Evolutionary conservation across 495 filamentous ascomycete species (phyloP).

Genomic region (Aspergillus funiculosus): DNA sequence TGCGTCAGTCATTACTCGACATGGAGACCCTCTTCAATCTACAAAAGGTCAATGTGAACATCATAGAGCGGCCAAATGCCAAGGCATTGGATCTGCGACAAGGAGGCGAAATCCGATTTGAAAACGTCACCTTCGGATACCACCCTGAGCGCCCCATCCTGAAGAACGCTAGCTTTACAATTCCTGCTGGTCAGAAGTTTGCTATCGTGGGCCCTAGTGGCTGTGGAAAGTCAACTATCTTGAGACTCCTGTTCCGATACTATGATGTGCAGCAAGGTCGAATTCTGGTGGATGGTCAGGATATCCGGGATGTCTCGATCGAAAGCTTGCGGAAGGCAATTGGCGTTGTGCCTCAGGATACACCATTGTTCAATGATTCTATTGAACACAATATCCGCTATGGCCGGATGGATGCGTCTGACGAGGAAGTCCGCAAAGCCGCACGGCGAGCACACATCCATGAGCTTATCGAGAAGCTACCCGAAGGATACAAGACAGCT

Average conservation of each 20-base stretch:
- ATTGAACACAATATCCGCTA: constrained; percentile 95
- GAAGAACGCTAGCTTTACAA: constrained; percentile 74
- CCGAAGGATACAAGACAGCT: constrained; percentile 83
- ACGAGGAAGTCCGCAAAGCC: constrained; percentile 65
- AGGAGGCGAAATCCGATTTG: constrained; percentile 86
- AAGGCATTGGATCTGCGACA: constrained; percentile 62
- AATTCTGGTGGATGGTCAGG: constrained; percentile 89
- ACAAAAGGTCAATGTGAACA: constrained; percentile 92
- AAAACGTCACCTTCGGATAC: constrained; percentile 94
- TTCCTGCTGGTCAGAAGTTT: constrained; percentile 92
- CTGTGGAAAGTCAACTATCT: constrained; percentile 91
- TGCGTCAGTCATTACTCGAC: constrained; percentile 88
- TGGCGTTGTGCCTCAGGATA: constrained; percentile 96
- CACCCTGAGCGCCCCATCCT: constrained; percentile 82
- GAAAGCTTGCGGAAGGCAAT: constrained; percentile 81
- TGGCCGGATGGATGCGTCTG: constrained; percentile 74
- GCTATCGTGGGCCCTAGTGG: constrained; percentile 93
- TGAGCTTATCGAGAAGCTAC: constrained; percentile 69
- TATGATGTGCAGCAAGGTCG: constrained; percentile 86
- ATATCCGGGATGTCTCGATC: constrained; percentile 74
- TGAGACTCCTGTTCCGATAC: constrained; percentile 86
- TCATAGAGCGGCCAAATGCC: constrained; percentile 70
- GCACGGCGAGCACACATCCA: constrained; percentile 79
- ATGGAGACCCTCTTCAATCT: constrained; percentile 99
- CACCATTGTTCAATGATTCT: constrained; percentile 91